These are phyloP conservation scores for Aspergillus fumigatiaffinis DNA, from an alignment of 2,329 filamentous ascomycete genomes.

Conservation along the genomic window DNA sequence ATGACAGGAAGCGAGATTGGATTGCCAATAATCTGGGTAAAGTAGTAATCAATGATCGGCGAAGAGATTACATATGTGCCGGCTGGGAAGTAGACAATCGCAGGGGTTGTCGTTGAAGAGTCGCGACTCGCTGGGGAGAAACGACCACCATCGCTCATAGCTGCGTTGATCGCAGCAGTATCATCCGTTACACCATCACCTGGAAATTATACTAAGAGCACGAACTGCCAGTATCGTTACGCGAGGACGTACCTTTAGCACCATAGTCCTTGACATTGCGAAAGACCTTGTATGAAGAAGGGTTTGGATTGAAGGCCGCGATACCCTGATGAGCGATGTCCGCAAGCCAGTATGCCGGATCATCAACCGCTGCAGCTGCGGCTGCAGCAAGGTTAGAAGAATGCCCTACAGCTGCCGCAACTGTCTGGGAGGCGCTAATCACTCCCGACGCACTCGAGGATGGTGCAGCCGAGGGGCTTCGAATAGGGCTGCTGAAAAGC, in stretches of 20 bases:
- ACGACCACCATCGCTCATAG: slow-evolving; percentile 44
- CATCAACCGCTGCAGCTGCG: not conserved
- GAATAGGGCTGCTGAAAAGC: not conserved
- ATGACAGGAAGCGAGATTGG: slow-evolving; percentile 55
- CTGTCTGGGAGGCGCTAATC: not conserved
- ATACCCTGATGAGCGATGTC: slow-evolving; percentile 31
- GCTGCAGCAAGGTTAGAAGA: not conserved
- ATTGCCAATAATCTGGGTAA: slow-evolving; percentile 60
- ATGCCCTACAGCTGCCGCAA: not conserved
- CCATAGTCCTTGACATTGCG: slow-evolving; percentile 32
- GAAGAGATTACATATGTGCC: slow-evolving; percentile 57
- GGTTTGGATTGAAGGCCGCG: slow-evolving; percentile 24
- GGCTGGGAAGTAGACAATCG: slow-evolving; percentile 55
- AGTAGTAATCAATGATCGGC: slow-evolving; percentile 60
- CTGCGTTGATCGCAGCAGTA: slow-evolving; percentile 52
- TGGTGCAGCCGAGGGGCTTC: not conserved
- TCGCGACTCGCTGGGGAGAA: slow-evolving; percentile 40
- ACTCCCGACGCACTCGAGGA: not conserved
- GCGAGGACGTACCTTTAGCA: slow-evolving; percentile 20
- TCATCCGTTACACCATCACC: slow-evolving; percentile 52
- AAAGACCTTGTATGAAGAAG: slow-evolving; percentile 24
- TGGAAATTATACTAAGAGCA: slow-evolving; percentile 8
- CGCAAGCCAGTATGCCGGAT: slow-evolving; percentile 27
- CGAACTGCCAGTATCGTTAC: not conserved
- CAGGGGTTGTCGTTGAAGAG: slow-evolving; percentile 50